These are phyloP conservation scores for Jasminum sambac DNA, from an alignment of 257 asterid genomes.

Conservation along the genomic window DNA sequence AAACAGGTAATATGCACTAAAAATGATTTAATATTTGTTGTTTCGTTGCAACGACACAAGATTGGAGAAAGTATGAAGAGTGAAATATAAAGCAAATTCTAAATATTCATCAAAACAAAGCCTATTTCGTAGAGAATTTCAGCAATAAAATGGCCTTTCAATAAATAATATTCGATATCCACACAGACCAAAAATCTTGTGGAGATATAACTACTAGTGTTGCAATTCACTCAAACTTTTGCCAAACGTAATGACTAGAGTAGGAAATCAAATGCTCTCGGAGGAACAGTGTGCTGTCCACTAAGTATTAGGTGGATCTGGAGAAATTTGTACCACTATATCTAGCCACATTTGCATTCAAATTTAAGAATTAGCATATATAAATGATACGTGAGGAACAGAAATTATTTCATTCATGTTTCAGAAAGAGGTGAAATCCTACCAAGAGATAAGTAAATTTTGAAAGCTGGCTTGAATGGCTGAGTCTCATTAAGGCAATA, in stretches of 20 bases:
- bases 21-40: neutral
- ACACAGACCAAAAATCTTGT: neutral
- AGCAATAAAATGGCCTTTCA: neutral
- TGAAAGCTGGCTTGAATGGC: slow-evolving; percentile 79
- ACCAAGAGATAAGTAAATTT: slow-evolving; percentile 72
- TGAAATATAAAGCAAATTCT: neutral
- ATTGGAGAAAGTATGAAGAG: neutral
- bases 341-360: slow-evolving; percentile 14
- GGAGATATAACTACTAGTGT: slow-evolving; percentile 3
- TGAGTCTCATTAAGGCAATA: slow-evolving; percentile 77
- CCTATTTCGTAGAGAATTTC: neutral
- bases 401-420: too few relatives aligned
- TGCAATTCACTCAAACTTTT: slow-evolving; percentile 12
- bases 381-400: neutral
- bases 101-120: neutral
- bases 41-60: neutral
- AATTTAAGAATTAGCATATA: slow-evolving; percentile 16
- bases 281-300: neutral
- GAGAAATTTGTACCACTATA: neutral
- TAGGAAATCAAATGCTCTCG: neutral
- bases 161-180: neutral
- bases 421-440: slow-evolving; percentile 20
- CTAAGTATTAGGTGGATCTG: neutral
- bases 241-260: neutral
- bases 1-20: neutral